Evolutionary conservation across 768 basidiomycete genomes (phyloP).

Genomic region (Rhodotorula toruloides): DNA sequence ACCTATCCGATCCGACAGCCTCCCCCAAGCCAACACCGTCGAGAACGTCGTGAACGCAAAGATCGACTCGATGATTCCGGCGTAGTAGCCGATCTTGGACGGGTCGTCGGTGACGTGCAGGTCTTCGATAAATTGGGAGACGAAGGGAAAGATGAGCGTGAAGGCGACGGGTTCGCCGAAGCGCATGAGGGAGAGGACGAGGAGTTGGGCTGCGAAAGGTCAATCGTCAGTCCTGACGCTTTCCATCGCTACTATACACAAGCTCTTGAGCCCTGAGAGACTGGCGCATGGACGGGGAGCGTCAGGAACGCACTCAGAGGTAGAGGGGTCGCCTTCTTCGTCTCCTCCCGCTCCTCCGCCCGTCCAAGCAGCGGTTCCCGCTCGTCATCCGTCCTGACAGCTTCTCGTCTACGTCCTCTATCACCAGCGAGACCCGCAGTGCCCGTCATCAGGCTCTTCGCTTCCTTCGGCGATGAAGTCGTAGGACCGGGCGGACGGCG

Average conservation of each 20-base stretch:
- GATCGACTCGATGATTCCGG: conserved; percentile 20
- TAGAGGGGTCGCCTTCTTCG: conserved; percentile 1
- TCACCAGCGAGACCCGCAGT: no score
- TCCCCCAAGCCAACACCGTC: conserved; percentile 39
- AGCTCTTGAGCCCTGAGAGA: no score
- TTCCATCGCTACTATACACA: no score
- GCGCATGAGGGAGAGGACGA: conserved; percentile 33
- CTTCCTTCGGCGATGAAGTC: no score
- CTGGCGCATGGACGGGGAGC: no score
- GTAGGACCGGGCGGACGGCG: no score
- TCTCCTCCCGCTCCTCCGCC: neutral
- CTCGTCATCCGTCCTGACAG: no score
- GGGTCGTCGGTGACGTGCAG: conserved; percentile 25
- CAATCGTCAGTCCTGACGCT: neutral
- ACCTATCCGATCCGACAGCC: conserved; percentile 39
- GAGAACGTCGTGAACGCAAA: conserved; percentile 39
- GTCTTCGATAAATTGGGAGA: conserved; percentile 22
- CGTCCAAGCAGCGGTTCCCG: neutral
- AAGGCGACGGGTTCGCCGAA: conserved; percentile 37
- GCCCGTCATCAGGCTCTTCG: no score
- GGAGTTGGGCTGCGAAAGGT: conserved; percentile 12
- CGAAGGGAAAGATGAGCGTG: conserved; percentile 35
- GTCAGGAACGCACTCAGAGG: conserved; percentile 3
- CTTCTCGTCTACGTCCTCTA: no score
- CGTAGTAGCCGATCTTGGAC: conserved; percentile 17